phyloP scores from a whole-genome alignment of 257 asterid genomes.

The Avicennia marina region DNA sequence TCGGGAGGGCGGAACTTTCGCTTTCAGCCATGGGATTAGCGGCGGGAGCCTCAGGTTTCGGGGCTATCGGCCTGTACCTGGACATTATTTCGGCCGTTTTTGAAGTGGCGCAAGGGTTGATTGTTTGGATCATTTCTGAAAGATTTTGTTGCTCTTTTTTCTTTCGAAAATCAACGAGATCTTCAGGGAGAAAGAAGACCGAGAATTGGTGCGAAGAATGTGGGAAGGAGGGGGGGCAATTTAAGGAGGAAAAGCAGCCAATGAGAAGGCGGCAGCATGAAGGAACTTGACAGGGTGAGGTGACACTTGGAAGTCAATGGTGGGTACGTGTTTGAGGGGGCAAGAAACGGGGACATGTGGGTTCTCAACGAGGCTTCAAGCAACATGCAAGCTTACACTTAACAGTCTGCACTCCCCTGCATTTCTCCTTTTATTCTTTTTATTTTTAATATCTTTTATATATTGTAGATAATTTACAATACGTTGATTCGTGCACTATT shows the following conservation, averaged over 20 bases:
- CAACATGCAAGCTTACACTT: constrained; percentile 80
- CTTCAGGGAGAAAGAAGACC: background rate
- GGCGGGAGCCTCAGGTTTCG: constrained; percentile 57
- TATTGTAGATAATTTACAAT: no score
- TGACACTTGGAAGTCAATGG: constrained; percentile 74
- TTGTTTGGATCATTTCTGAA: constrained; percentile 57
- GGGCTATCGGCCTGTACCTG: constrained; percentile 85
- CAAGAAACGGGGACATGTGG: constrained; percentile 68
- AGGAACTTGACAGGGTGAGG: constrained; percentile 4
- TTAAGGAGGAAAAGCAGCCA: constrained; percentile 33
- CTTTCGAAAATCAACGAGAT: no score
- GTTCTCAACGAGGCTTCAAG: constrained; percentile 25
- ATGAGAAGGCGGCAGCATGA: constrained; percentile 67
- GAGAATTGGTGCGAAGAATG: constrained; percentile 8
- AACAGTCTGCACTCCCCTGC: constrained; percentile 2
- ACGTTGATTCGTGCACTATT: background rate
- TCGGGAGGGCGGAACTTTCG: constrained; percentile 34
- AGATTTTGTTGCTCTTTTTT: no score
- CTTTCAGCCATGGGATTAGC: constrained; percentile 11
- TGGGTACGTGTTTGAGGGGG: constrained; percentile 76
- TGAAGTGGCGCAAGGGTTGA: constrained; percentile 46
- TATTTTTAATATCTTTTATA: background rate
- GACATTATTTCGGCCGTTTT: constrained; percentile 93
- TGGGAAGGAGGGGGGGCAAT: constrained; percentile 3
- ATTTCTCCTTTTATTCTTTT: background rate